phyloP scores from a whole-genome alignment of 116 monocot species.

The Trichopus zeylanicus region DNA sequence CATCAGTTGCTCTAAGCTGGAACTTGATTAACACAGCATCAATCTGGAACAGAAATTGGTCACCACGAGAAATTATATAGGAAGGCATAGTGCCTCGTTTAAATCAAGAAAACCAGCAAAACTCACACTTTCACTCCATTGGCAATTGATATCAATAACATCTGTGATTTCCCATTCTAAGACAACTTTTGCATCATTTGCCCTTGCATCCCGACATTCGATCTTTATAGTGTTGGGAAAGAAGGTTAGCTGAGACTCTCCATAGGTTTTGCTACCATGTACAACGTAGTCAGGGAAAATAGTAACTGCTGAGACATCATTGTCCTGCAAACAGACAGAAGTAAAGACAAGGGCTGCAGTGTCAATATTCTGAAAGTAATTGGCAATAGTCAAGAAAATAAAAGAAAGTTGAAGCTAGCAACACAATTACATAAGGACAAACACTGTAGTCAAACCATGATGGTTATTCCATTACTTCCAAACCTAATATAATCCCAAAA shows the following conservation, averaged over 20 bases:
- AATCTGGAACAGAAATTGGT: slow-evolving; percentile 15
- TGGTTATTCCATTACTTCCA: too few species aligned
- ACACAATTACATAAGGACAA: not conserved
- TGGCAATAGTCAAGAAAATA: not conserved
- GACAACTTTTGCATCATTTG: slow-evolving; percentile 15
- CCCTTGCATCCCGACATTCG: slow-evolving; percentile 17
- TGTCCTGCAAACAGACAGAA: slow-evolving; percentile 17
- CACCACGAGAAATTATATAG: not conserved
- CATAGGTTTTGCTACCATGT: slow-evolving; percentile 12
- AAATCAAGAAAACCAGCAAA: not conserved
- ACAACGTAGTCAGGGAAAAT: slow-evolving; percentile 34
- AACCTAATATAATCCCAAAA: too few species aligned
- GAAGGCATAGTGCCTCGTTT: not conserved
- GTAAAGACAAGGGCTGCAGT: too few species aligned
- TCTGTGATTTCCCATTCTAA: slow-evolving; percentile 29
- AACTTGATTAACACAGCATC: slow-evolving; percentile 24
- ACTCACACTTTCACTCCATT: slow-evolving; percentile 40
- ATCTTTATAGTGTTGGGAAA: slow-evolving; percentile 31
- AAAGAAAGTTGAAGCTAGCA: not conserved
- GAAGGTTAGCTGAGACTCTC: slow-evolving; percentile 34
- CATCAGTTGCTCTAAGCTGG: slow-evolving; percentile 13
- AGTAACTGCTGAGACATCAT: slow-evolving; percentile 16
- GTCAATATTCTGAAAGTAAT: not conserved
- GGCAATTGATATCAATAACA: slow-evolving; percentile 26
- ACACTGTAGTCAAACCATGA: not conserved